Percentiles rank a stretch among this genome's conserved stretches.
Conservation (phyloP, 2,329 filamentous ascomycete species). For the Emericellopsis cladophorae region DNA sequence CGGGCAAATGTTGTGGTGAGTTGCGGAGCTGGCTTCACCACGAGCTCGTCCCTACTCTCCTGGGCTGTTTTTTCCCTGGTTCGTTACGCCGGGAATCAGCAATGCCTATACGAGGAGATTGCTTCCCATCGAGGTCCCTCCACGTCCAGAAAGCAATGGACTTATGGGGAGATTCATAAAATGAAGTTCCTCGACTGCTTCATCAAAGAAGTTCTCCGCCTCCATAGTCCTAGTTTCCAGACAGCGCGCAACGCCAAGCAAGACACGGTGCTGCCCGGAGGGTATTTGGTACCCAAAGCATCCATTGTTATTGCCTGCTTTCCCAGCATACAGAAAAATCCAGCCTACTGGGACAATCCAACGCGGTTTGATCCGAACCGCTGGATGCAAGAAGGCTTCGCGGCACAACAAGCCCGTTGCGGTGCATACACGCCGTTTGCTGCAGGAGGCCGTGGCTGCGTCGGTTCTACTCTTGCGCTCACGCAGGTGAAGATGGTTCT, state of each 20-base stretch:
- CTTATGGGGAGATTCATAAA: conserved; percentile 30
- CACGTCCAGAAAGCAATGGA: conserved; percentile 29
- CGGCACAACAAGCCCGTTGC: conserved; percentile 30
- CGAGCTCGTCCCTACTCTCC: conserved; percentile 42
- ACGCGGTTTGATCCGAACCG: conserved; percentile 44
- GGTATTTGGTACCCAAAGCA: conserved; percentile 40
- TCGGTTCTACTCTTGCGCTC: conserved; percentile 53
- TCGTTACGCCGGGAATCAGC: conserved; percentile 41
- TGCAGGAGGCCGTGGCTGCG: conserved; percentile 41
- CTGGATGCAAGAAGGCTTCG: conserved; percentile 33
- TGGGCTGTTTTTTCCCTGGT: conserved; percentile 44
- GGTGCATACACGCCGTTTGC: conserved; percentile 47
- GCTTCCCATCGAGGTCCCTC: conserved; percentile 35
- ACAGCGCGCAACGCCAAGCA: conserved; percentile 42
- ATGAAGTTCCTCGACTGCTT: conserved; percentile 42
- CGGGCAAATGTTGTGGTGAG: conserved; percentile 29
- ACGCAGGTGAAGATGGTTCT: conserved; percentile 48
- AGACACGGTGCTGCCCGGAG: conserved; percentile 45
- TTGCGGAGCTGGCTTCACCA: conserved; percentile 47
- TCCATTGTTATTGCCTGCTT: conserved; percentile 38
- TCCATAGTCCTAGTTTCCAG: conserved; percentile 49
- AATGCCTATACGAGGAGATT: conserved; percentile 43
- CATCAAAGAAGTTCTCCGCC: conserved; percentile 48
- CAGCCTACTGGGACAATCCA: conserved; percentile 44
- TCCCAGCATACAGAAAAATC: conserved; percentile 40